Evolutionary conservation across 495 filamentous ascomycete genomes (phyloP), one percentile per base, ranked within the genome.

Genomic region (Penicillium diatomitis): DNA sequence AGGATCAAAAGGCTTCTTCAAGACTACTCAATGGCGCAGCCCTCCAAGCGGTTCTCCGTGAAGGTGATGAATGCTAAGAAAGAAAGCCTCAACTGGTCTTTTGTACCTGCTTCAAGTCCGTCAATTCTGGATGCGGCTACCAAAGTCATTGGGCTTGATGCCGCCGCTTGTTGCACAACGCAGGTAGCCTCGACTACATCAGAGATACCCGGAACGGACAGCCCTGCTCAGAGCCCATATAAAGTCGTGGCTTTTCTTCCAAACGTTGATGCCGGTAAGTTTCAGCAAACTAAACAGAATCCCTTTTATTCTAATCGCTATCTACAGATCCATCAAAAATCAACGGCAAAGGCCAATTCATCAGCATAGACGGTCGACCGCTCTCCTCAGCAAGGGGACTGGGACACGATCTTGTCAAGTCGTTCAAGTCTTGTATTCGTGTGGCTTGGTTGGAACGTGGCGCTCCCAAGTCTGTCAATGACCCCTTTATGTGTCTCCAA

Each of bases 311-410:
- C 53, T 63, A 44, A 70, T 47, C 3, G 12, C 20, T 20, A 2
- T 20, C 20, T 7, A 11, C 57, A 62, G 76, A 84, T 41, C 49
- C 64, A 10, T 66, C 72, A 4, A 84, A 81, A 35, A 62, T 85
- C 44, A 73, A 65, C 46, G 72, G 73, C 51, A 63, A 72, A 42
- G 81, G 86, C 2, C 68, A 82, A 38, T 86, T 82, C 61, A 48
- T 96, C 9, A 90, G 82, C 8, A 72, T 97, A 0, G 90, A 96
- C 61, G 81, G 77, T 4, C 75, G 92, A 38, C 87, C 89, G 2
- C 64, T 97, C 5, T 83, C 84, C 32, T 66, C 77, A 29, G 59
- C 64, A 2, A 71, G 79, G 42, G 86, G 86, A 0, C 78, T 80
- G 5, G 69, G 79, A 9, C 90, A 86, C 53, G 79, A 85, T 48